Evolutionary conservation across 331 rosid genomes (phyloP).

Genomic region (Dryas integrifolia): DNA sequence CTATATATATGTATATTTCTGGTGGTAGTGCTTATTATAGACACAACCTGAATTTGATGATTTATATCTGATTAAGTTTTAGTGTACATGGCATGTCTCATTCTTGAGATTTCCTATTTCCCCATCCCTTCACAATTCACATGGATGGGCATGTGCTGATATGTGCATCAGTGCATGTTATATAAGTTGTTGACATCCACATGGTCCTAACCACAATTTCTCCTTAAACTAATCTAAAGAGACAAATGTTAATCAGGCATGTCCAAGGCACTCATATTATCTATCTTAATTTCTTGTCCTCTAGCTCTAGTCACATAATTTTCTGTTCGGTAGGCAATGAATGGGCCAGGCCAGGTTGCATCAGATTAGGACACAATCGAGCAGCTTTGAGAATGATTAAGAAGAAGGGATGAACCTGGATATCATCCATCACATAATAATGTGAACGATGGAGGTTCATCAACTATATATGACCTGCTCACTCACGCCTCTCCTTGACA

Average conservation of each 20-base stretch:
- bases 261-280: not conserved
- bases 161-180: not conserved
- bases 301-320: not conserved
- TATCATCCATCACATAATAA: not conserved
- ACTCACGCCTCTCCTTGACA: not conserved
- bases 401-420: not conserved
- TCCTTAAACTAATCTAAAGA: not conserved
- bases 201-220: constrained; percentile 28
- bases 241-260: constrained; percentile 3
- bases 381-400: not conserved
- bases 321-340: not conserved
- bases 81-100: constrained; percentile 26
- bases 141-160: constrained; percentile 32
- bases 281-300: not conserved
- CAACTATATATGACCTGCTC: not conserved
- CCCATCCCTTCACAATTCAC: constrained; percentile 27
- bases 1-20: too few relatives aligned
- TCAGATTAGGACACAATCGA: constrained; percentile 13
- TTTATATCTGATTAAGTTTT: constrained; percentile 22
- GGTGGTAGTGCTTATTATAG: too few relatives aligned
- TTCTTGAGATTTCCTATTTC: constrained; percentile 2
- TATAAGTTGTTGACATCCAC: constrained; percentile 27
- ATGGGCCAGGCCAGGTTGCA: constrained; percentile 1
- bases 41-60: constrained; percentile 7
- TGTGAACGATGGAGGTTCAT: too few relatives aligned